Base-by-base conservation (phyloP, 306 rosid species). In the Hippophae gyantsensis region DNA sequence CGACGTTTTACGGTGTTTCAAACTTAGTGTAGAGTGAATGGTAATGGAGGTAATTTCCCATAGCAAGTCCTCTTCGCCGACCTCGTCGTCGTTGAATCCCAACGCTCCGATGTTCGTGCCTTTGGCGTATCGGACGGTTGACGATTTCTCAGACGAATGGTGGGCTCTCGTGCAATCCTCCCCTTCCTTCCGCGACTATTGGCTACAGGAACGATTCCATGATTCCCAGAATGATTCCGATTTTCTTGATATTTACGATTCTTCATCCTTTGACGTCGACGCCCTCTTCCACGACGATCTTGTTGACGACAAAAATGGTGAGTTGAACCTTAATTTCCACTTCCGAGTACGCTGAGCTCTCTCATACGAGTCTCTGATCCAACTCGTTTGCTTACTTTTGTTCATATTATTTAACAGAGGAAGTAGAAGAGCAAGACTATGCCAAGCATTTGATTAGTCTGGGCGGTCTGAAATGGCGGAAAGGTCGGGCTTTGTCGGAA, bases 91-190 rank as follows among this genome's bases (percentile, higher is more conserved):
- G 42, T 62, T 89, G 82, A 89, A 89, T 67, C 97, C 97, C 13
- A 78, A 89, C 76, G 97, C 97, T 67, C 95, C 95, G 10, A 61
- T 84, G 86, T 89, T 86, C 71, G 95, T 86, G 0, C 97, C 98
- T 0, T 40, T 77, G 13, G 85, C 92, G 1, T 90, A 81, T 63
- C 88, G 87, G 27, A 65, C 76, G 69, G 96, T 90, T 40, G 98
- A 87, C 56, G 98, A 90, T 65, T 90, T 90, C 84, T 90, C 98
- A n/a, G 77, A 78, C 6, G 66, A 90, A 5, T 90, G 98, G 98
- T 90, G 95, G 96, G 48, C 55, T 54, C 79, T 87, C 1, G 85
- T 90, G 5, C 87, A 76, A 0, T 77, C 95, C 26, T 79, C 96
- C 2, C 92, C 92, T 4, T 90, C 83, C 87, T 90, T 90, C 61